Base-by-base conservation (phyloP, 1,284 basidiomycete genomes). In the Pterula multifida region DNA sequence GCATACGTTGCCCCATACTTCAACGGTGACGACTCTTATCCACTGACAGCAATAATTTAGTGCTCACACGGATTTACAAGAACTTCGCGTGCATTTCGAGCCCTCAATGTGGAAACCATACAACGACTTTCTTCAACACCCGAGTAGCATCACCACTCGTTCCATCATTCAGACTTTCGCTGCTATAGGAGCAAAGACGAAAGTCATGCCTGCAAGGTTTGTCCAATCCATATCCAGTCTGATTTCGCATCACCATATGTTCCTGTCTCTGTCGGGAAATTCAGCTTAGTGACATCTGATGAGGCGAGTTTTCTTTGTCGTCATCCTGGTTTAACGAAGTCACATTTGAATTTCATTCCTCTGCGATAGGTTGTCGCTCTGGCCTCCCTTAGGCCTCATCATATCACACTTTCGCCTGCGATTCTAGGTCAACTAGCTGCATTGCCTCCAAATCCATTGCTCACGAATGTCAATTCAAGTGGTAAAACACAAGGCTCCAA, bases 121-220 rank as follows among this genome's bases (percentile, higher is more conserved):
- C 53, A 56, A 57, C 0, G 60, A 71, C 49, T 62, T 70, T 2
- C 56, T 55, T 4, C 67, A 73, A 50, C 72, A 75, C 53, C 72
- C 72, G 3, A 68, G 68, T 64, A 61, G 62, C 3, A 51, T 59
- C 0, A 62, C 70, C 36, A 71, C 75, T 49, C 56, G 56, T 32
- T 57, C 61, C 13, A 68, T 74, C 50, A 63, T 72, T 13, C 52
- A 63, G 36, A 55, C 64, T 1, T 72, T 66, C 60, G 66, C 65
- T 52, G 52, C 56, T 17, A 58, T 68, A 26, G 62, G 60, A 3
- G 65, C 70, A 13, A 66, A 65, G 53, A 76, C 72, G 2, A 59
- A 70, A 17, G 68, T 75, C 21, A 72, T 75, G 69, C 72, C 73
- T 24, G 73, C 73, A n/a, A 74, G 72, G 72, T 70, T 45, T 45